These are phyloP conservation scores for Globisporangium cederbergense DNA, from an alignment of 352 stramenopile species.

Conservation along the genomic window DNA sequence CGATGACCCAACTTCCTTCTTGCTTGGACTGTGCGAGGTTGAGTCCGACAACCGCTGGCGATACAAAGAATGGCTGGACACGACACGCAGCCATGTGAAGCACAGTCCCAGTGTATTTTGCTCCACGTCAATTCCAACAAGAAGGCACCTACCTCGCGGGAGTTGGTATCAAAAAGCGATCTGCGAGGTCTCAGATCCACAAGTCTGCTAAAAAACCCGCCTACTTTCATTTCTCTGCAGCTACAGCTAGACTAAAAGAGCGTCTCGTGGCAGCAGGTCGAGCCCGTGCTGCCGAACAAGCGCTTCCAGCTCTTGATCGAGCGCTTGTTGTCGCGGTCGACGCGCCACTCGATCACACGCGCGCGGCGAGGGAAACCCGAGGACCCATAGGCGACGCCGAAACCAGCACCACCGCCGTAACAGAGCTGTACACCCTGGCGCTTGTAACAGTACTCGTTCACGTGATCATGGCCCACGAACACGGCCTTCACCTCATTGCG, in stretches of 20 bases:
- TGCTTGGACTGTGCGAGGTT: too few relatives aligned
- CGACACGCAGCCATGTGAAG: too few relatives aligned
- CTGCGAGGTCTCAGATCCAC: too few relatives aligned
- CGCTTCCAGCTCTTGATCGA: conserved; percentile 24
- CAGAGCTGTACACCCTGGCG: conserved; percentile 46
- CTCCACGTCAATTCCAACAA: too few relatives aligned
- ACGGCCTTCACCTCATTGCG: conserved; percentile 53
- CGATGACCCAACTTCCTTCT: too few relatives aligned
- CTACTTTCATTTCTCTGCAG: neutral
- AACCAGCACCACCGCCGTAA: conserved; percentile 49
- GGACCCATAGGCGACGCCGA: conserved; percentile 32
- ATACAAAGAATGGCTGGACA: too few relatives aligned
- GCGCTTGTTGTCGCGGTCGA: conserved; percentile 10
- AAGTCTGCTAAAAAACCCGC: neutral
- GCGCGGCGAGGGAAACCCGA: conserved; percentile 28
- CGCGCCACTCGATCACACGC: conserved; percentile 29
- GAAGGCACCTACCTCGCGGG: too few relatives aligned
- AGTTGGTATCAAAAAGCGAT: too few relatives aligned
- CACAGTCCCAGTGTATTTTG: too few relatives aligned
- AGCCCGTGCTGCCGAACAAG: conserved; percentile 10
- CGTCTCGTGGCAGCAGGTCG: neutral
- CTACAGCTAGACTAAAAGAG: neutral
- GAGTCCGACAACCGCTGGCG: too few relatives aligned
- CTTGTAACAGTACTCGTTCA: conserved; percentile 59
- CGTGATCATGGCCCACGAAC: conserved; percentile 59